phyloP scores from a whole-genome alignment of 1,284 basidiomycete species.

The Apiotrichum laibachii region DNA sequence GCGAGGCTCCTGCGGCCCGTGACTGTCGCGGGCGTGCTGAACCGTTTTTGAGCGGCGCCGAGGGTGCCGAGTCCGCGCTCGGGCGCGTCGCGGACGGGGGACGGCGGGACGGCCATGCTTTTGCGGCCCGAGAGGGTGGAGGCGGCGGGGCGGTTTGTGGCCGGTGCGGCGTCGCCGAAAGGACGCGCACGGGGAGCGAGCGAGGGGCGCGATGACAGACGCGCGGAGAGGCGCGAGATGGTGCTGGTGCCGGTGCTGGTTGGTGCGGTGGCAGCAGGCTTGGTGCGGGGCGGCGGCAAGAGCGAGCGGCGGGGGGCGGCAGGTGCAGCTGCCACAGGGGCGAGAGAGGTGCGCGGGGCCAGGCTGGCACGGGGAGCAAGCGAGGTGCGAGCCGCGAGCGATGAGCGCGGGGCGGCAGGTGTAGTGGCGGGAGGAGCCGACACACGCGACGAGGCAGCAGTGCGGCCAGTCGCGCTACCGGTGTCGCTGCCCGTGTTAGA shows the following conservation, averaged over 20 bases:
- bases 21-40: conserved; percentile 2
- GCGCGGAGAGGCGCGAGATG: neutral
- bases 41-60: neutral
- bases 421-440: neutral
- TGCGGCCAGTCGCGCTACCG: neutral
- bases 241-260: neutral
- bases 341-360: neutral
- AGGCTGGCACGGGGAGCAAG: neutral
- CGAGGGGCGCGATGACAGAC: neutral
- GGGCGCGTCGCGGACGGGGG: neutral
- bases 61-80: neutral
- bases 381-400: conserved; percentile 1
- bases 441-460: neutral
- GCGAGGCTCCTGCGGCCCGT: neutral
- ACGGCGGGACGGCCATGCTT: neutral
- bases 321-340: neutral
- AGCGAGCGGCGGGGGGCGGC: neutral
- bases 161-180: neutral
- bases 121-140: neutral
- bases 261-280: neutral
- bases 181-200: neutral
- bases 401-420: neutral
- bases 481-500: too few relatives aligned
- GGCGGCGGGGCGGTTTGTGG: neutral
- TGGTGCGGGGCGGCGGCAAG: neutral